These are phyloP conservation scores for Coprinopsis strossmayeri DNA, from an alignment of 768 basidiomycete species.

Conservation along the genomic window DNA sequence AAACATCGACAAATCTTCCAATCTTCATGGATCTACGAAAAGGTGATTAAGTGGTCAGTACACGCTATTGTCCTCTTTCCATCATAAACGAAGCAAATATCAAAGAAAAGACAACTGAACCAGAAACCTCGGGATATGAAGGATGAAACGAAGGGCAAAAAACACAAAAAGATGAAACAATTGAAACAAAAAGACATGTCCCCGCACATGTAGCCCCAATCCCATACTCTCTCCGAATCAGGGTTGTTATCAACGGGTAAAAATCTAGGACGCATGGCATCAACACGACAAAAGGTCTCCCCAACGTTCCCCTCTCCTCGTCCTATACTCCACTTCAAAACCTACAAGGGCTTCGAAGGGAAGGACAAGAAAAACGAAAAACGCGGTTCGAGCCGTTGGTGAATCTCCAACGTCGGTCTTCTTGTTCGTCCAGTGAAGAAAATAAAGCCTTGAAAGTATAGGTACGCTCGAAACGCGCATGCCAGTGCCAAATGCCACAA, in stretches of 20 bases:
- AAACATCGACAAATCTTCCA: conserved; percentile 67
- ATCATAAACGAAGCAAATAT: background rate
- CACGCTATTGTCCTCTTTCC: background rate
- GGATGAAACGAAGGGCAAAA: conserved; percentile 6
- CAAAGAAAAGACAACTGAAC: conserved; percentile 8
- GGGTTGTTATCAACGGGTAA: conserved; percentile 85
- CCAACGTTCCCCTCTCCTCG: conserved; percentile 21
- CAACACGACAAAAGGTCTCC: conserved; percentile 57
- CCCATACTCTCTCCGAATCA: conserved; percentile 60
- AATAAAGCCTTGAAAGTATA: conserved; percentile 9
- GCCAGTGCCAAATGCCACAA: too few relatives aligned
- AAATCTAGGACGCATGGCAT: conserved; percentile 91
- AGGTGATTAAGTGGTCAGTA: conserved; percentile 1
- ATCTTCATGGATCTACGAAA: conserved; percentile 45
- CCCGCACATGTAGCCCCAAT: conserved; percentile 86
- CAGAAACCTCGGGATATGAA: conserved; percentile 12
- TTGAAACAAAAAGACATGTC: conserved; percentile 42
- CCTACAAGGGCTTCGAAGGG: conserved; percentile 54
- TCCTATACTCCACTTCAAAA: conserved; percentile 31
- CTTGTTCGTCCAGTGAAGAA: conserved; percentile 65
- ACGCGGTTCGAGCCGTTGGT: conserved; percentile 42
- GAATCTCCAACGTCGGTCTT: conserved; percentile 77
- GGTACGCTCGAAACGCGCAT: too few relatives aligned
- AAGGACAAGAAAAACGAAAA: conserved; percentile 12
- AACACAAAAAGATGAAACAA: too few relatives aligned